Evolutionary conservation across 495 filamentous ascomycete species (phyloP).

Genomic region (Neurospora terricola): DNA sequence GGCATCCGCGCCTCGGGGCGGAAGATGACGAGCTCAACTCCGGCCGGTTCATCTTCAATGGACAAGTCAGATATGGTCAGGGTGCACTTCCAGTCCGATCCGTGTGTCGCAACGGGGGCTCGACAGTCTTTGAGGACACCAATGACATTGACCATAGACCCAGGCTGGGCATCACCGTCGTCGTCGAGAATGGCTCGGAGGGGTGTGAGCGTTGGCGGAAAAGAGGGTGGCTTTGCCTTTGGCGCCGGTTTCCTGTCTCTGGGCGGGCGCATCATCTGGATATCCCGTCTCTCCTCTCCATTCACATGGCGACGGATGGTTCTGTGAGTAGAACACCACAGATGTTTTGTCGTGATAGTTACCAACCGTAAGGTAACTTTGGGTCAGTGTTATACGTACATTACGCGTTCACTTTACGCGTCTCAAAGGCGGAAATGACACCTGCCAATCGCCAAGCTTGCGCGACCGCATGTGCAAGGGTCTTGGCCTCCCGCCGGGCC

Average conservation of each 20-base stretch:
- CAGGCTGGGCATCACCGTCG: conserved; percentile 9
- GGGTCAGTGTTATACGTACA: not conserved
- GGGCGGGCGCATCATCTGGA: not conserved
- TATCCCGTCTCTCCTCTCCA: not conserved
- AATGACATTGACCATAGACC: conserved; percentile 34
- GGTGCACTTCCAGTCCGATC: conserved; percentile 32
- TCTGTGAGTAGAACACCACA: not conserved
- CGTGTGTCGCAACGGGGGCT: conserved; percentile 29
- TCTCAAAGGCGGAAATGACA: not conserved
- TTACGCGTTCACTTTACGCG: not conserved
- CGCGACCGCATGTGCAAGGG: conserved; percentile 2
- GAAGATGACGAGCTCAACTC: conserved; percentile 34
- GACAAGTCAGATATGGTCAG: conserved; percentile 34
- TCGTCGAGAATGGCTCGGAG: conserved; percentile 25
- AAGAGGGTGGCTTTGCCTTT: not conserved
- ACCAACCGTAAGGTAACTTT: not conserved
- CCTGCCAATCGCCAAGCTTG: conserved; percentile 1
- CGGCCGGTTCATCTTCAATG: conserved; percentile 14
- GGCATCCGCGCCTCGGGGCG: conserved; percentile 31
- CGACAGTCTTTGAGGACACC: conserved; percentile 41
- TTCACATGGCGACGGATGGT: not conserved
- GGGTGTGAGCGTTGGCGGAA: conserved; percentile 21
- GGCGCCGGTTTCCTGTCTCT: not conserved
- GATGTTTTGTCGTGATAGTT: not conserved
- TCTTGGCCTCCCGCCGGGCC: not conserved